Base-by-base conservation (phyloP, 257 asterid genomes). In the Nemophila menziesii region DNA sequence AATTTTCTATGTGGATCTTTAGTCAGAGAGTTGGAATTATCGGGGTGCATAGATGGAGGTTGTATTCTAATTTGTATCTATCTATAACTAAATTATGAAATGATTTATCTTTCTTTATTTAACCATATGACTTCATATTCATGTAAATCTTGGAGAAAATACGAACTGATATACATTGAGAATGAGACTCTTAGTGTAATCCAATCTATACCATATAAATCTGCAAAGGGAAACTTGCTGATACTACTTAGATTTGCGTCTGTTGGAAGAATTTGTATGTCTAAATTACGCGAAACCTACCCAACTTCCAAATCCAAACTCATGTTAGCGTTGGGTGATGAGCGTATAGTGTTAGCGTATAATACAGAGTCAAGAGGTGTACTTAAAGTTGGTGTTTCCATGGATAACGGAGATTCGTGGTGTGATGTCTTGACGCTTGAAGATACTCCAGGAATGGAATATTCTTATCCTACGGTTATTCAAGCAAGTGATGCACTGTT, bases 21-120 rank as follows among this genome's bases (percentile, higher is more conserved):
- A 12, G 96, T 81, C n/a, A 10, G 94, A 89, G 68, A 89, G 98
- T 77, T 89, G 96, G 96, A 84, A 84, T 55, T 89, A 95, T 29
- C 79, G 94, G 98, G 98, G 98, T 46, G 93, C 98, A 47, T 89
- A 96, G 98, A 69, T 84, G 73, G 98, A 89, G 98, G 96, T 89
- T 52, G 15, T 49, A 12, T 13, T 45, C n/a, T n/a, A 27, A 5
- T 3, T 47, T 24, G 46, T 23, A 22, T 16, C 20, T 10, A 26
- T 23, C 21, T 33, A n/a, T n/a, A n/a, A n/a, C n/a, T n/a, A n/a
- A n/a, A n/a, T n/a, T n/a, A n/a, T n/a, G n/a, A n/a, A n/a, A n/a
- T n/a, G n/a, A n/a, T n/a, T n/a, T n/a, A n/a, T n/a, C n/a, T n/a
- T n/a, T n/a, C n/a, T n/a, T n/a, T n/a, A n/a, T 51, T 44, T 42